These are phyloP conservation scores for Lactarius indigo DNA, from an alignment of 768 basidiomycete species.

Conservation along the genomic window DNA sequence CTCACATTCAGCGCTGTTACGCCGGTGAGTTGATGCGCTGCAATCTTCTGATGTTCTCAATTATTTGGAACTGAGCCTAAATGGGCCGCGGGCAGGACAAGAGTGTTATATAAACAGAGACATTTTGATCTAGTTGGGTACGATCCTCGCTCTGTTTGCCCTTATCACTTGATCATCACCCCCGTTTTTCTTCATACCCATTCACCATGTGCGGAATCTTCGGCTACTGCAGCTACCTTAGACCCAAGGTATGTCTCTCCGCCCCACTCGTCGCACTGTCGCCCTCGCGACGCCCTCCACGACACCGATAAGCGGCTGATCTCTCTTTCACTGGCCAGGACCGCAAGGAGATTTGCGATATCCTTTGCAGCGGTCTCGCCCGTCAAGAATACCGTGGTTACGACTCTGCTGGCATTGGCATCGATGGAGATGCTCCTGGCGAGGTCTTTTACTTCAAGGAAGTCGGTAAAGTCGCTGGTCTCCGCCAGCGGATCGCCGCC, in stretches of 20 bases:
- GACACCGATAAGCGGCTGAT: neutral
- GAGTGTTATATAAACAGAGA: neutral
- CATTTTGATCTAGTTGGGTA: neutral
- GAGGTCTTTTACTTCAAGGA: slow-evolving; percentile 88
- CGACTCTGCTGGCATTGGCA: slow-evolving; percentile 86
- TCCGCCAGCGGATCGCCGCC: slow-evolving; percentile 83
- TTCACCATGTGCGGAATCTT: slow-evolving; percentile 89
- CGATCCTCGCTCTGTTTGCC: neutral
- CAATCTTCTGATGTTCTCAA: neutral
- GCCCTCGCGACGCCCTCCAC: neutral
- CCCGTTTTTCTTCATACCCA: neutral
- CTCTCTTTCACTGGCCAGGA: neutral
- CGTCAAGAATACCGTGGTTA: slow-evolving; percentile 98
- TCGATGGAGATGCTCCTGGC: slow-evolving; percentile 86
- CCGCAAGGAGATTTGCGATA: slow-evolving; percentile 74
- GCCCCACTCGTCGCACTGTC: neutral
- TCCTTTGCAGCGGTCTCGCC: slow-evolving; percentile 85
- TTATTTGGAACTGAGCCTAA: neutral
- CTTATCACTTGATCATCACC: neutral
- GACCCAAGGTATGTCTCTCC: slow-evolving; percentile 74
- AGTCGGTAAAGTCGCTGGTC: slow-evolving; percentile 93
- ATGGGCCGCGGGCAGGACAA: neutral
- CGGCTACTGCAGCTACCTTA: slow-evolving; percentile 90
- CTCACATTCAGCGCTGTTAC: neutral
- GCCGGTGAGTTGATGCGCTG: neutral